phyloP scores from a whole-genome alignment of 1,139 yeast species.

The Pichia norvegensis region DNA sequence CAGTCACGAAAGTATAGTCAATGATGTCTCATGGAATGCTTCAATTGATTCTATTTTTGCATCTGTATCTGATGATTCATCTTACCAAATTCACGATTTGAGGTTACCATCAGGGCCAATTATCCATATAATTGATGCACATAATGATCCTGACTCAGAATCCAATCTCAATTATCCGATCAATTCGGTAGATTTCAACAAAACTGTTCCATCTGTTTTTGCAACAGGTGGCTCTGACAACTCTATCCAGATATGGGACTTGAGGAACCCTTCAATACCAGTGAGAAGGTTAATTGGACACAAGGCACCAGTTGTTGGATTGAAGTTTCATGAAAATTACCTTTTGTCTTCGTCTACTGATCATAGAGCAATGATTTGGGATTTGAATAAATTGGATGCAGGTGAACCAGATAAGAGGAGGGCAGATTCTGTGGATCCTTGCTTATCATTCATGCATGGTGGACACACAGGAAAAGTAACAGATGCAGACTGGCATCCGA shows the following conservation, averaged over 20 bases:
- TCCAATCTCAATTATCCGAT: slow-evolving; percentile 24
- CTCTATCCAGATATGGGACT: slow-evolving; percentile 42
- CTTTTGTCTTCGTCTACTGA: slow-evolving; percentile 45
- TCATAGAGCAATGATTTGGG: slow-evolving; percentile 45
- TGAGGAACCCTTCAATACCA: slow-evolving; percentile 41
- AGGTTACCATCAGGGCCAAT: slow-evolving; percentile 40
- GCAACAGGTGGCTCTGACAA: slow-evolving; percentile 52
- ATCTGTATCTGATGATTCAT: slow-evolving; percentile 65
- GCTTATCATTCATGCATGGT: slow-evolving; percentile 50
- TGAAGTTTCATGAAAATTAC: slow-evolving; percentile 30
- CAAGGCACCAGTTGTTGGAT: slow-evolving; percentile 27
- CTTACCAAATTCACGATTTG: slow-evolving; percentile 60
- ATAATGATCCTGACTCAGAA: slow-evolving; percentile 29
- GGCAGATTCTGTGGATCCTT: slow-evolving; percentile 45
- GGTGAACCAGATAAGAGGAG: slow-evolving; percentile 33
- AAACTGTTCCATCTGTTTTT: slow-evolving; percentile 34
- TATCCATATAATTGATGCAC: slow-evolving; percentile 34
- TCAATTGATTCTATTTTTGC: slow-evolving; percentile 46
- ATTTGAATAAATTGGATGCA: slow-evolving; percentile 38
- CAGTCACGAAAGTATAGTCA: slow-evolving; percentile 44
- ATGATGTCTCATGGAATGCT: slow-evolving; percentile 51
- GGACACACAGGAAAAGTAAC: slow-evolving; percentile 50
- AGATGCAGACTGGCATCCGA: slow-evolving; percentile 45
- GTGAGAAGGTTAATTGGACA: slow-evolving; percentile 46
- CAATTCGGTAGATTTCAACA: slow-evolving; percentile 44